Base-by-base conservation (phyloP, 495 filamentous ascomycete genomes). In the Physcia stellaris region DNA sequence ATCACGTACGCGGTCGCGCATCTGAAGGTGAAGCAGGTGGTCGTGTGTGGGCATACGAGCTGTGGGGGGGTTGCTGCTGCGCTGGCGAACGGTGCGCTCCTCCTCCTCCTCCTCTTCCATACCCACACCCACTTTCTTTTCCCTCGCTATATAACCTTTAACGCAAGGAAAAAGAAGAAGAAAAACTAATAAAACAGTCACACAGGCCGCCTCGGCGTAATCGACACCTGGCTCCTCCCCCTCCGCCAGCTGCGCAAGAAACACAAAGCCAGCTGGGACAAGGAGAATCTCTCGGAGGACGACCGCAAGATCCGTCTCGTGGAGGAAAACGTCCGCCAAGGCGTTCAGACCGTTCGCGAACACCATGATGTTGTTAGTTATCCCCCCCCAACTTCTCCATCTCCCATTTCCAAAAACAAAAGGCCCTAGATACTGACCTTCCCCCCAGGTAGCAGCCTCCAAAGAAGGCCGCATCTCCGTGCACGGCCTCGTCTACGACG, bases 161-260 rank as follows among this genome's bases (percentile, higher is more conserved):
- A n/a, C n/a, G n/a, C n/a, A n/a, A n/a, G n/a, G n/a, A n/a, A n/a
- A n/a, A n/a, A n/a, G n/a, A n/a, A n/a, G n/a, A n/a, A n/a, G n/a
- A n/a, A n/a, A n/a, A n/a, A n/a, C n/a, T n/a, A n/a, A n/a, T n/a
- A n/a, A n/a, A n/a, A n/a, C n/a, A n/a, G n/a, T n/a, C n/a, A n/a
- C n/a, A n/a, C n/a, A n/a, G n/a, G n/a, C n/a, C n/a, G n/a, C n/a
- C n/a, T n/a, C 2, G 34, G 34, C 10, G 26, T 23, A 16, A 58
- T 93, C 34, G 85, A 92, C 55, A 75, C 75, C 1, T 94, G 86
- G 86, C 61, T 94, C 39, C 58, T 74, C 35, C 84, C 85, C 1
- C 56, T 90, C 36, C 69, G 75, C 29, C 64, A 70, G 38, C 43
- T 93, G 38, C 70, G 78, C 9, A 32, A 21, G 42, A 22, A 43